Conservation (phyloP, 2,329 filamentous ascomycete genomes). For the Endocalyx cinctus region DNA sequence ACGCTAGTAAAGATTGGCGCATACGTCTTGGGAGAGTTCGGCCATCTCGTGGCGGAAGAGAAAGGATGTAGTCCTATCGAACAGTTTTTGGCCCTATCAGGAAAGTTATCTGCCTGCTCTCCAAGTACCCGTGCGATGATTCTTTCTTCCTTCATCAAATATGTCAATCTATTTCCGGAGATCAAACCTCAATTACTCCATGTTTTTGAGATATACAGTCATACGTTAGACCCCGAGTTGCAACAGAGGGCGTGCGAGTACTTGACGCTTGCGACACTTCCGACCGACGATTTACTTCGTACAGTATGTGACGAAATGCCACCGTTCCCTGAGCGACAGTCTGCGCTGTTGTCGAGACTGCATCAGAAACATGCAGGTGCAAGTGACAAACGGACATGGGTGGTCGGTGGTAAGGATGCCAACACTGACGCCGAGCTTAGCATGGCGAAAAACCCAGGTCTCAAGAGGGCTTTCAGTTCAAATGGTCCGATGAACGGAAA, state of each 20-base stretch:
- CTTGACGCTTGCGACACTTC: slow-evolving; percentile 75
- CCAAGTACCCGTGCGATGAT: slow-evolving; percentile 90
- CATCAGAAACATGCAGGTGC: slow-evolving; percentile 93
- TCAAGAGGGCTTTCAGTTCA: slow-evolving; percentile 80
- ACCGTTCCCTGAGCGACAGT: slow-evolving; percentile 91
- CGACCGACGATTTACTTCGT: slow-evolving; percentile 84
- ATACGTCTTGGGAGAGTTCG: slow-evolving; percentile 94
- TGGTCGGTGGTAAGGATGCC: slow-evolving; percentile 93
- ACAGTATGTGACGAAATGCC: slow-evolving; percentile 99
- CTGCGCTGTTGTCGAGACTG: slow-evolving; percentile 82
- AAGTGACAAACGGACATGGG: slow-evolving; percentile 94
- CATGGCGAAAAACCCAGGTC: slow-evolving; percentile 72
- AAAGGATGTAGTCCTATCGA: slow-evolving; percentile 92
- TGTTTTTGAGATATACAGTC: slow-evolving; percentile 87
- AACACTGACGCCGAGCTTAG: slow-evolving; percentile 80
- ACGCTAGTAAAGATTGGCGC: slow-evolving; percentile 96
- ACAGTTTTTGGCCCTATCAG: slow-evolving; percentile 88
- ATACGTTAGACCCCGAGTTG: slow-evolving; percentile 89
- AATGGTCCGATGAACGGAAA: slow-evolving; percentile 48
- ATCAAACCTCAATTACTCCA: slow-evolving; percentile 93
- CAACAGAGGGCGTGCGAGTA: slow-evolving; percentile 98
- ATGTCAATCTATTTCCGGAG: slow-evolving; percentile 95
- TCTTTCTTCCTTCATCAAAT: slow-evolving; percentile 93
- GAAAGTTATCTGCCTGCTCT: slow-evolving; percentile 84
- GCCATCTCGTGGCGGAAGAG: slow-evolving; percentile 91